Base-by-base conservation (phyloP, 2,329 filamentous ascomycete genomes). In the Daldinia sp. region DNA sequence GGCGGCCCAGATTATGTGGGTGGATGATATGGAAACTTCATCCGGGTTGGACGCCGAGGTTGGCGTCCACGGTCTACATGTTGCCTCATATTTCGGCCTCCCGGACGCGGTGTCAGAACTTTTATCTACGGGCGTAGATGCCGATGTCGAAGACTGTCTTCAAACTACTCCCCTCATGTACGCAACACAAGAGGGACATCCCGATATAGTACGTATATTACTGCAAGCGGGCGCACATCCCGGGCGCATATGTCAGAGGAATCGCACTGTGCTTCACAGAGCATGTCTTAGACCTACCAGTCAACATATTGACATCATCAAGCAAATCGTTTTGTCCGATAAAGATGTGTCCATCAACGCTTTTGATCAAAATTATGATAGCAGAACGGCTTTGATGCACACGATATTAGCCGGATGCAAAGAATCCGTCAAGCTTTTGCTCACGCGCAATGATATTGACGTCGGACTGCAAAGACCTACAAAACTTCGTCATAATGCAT, bases 151-250 rank as follows among this genome's bases (percentile, higher is more conserved):
- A 11, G 47, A 53, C 27, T 35, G 50, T 30, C 34, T 53, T 6
- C 21, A 53, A 53, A 53, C 34, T 29, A 53, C 50, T 30, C 50
- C 50, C n/a, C 19, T 53, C 5, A 53, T 53, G 50, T 53, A 53
- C n/a, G 50, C 50, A 11, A 35, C 35, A n/a, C 34, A 53, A 25
- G 34, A 53, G 9, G 50, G 32, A 1, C 32, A 35, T 35, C 3
- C 32, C 6, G 32, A 35, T 15, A 35, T 35, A 6, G 32, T 35
- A 5, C 32, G 4, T 35, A 15, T 2, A 35, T 7, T 35, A 35
- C 32, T 35, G 15, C 32, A 17, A 6, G 32, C 32, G n/a, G 32
- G 32, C 4, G 32, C 32, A 15, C n/a, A 35, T 35, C n/a, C 32
- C 6, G 32, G 32, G 2, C n/a, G 4, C n/a, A 35, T 35, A 4